Evolutionary conservation across 164 flowering plant genomes (phyloP), one percentile per base, ranked within the genome.

Genomic region (Paratinospora sagittata): DNA sequence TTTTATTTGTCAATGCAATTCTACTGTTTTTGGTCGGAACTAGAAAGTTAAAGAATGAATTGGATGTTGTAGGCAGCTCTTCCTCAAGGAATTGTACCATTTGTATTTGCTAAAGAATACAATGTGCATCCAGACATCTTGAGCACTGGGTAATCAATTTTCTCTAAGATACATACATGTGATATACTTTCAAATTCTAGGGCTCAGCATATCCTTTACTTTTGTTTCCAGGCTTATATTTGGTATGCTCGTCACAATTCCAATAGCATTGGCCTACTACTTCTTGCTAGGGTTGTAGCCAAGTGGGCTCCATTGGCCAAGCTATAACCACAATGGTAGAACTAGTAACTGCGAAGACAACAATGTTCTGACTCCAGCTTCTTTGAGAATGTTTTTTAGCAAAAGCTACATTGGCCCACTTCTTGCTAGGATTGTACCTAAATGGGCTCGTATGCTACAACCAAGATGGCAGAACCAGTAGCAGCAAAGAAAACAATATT

Each of bases 81-180:
- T 75, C 95, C 97, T 62, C 95, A 86, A 82, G 91, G 91, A 75
- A 81, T 88, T 26, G 95, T 91, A 34, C 88, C 92, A 10, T 90
- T 90, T 77, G 92, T 90, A 24, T 90, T 89, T 73, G 90, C 93
- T 52, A 89, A 81, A 74, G 97, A 91, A 79, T 89, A 91, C 73
- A 84, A 84, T 65, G 76, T 89, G 27, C 84, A 89, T 81, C 88
- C 95, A 24, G 84, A 84, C 37, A 79, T 89, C 52, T 65, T 88
- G 73, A 91, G 97, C 84, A 87, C 89, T 3, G 91, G 88, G 92
- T 89, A 86, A 77, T 11, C 47, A 55, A n/a, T 55, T 21, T 8
- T 8, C 61, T 55, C 61, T 55, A 19, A 21, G 7, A 55, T n/a
- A 55, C 8, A 55, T 21, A 5, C 24, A 55, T 55, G n/a, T n/a